These are phyloP conservation scores for Sicyos baderoa DNA, from an alignment of 306 rosid genomes.

Conservation along the genomic window DNA sequence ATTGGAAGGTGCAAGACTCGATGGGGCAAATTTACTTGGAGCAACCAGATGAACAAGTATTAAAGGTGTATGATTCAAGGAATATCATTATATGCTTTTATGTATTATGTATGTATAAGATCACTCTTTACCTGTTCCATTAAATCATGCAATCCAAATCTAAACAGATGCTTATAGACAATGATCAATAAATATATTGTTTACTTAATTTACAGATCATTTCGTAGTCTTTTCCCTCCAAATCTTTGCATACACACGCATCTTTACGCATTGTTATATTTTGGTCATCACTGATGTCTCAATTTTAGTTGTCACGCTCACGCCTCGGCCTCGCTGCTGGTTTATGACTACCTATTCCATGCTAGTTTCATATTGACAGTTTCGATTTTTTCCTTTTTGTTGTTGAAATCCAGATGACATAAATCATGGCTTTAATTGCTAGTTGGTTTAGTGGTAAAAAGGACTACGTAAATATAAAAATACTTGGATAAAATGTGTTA, in stretches of 20 bases:
- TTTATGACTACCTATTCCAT: too few species aligned
- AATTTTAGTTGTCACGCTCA: too few species aligned
- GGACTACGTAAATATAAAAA: too few species aligned
- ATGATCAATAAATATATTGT: background rate
- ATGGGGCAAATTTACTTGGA: constrained; percentile 87
- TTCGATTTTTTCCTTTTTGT: too few species aligned
- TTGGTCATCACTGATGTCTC: too few species aligned
- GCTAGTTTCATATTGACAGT: too few species aligned
- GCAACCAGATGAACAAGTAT: constrained; percentile 39
- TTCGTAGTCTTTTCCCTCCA: background rate
- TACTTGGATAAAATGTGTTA: too few species aligned
- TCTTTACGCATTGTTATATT: too few species aligned
- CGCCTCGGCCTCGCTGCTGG: too few species aligned
- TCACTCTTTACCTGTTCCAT: background rate
- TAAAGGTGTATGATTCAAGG: constrained; percentile 1
- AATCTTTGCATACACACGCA: background rate
- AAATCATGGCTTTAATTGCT: too few species aligned
- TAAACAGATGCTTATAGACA: background rate
- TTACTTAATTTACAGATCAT: background rate
- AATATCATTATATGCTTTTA: background rate
- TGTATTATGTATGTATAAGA: background rate
- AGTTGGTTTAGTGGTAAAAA: too few species aligned
- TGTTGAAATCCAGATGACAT: too few species aligned
- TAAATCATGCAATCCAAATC: background rate
- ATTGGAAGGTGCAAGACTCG: constrained; percentile 85